Conservation (phyloP, 345 rosid species). For the Jatropha curcas region DNA sequence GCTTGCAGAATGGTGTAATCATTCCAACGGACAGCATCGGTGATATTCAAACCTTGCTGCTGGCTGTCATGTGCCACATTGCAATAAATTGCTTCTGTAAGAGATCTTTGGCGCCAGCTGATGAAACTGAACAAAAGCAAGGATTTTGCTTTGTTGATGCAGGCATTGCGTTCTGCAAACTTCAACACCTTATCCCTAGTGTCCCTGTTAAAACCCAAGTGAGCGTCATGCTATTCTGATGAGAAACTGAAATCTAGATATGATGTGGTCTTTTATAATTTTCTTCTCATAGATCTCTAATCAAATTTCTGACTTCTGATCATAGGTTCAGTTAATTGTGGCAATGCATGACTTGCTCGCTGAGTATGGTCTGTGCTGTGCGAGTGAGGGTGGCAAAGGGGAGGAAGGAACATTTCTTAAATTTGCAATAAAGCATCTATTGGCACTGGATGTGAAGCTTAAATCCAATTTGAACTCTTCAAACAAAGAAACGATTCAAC, state of each 20-base stretch:
- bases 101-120: constrained; percentile 51
- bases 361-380: constrained; percentile 92
- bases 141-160: constrained; percentile 72
- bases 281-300: not conserved
- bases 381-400: constrained; percentile 66
- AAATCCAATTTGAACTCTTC: constrained; percentile 61
- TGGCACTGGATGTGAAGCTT: constrained; percentile 88
- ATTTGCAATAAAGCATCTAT: constrained; percentile 90
- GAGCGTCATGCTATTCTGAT: constrained; percentile 24
- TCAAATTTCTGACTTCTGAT: constrained; percentile 18
- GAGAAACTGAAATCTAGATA: constrained; percentile 1
- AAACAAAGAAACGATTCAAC: constrained; percentile 41
- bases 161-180: constrained; percentile 85
- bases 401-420: constrained; percentile 93
- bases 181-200: constrained; percentile 74
- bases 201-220: constrained; percentile 72
- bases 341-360: constrained; percentile 90
- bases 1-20: constrained; percentile 54
- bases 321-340: constrained; percentile 81
- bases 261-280: constrained; percentile 9
- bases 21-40: constrained; percentile 47
- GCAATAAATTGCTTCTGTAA: constrained; percentile 61
- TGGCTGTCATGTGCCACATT: constrained; percentile 74
- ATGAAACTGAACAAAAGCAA: constrained; percentile 64
- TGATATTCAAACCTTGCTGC: constrained; percentile 70